Conservation (phyloP, 495 filamentous ascomycete species). For the Staphylotrichum longicolle region DNA sequence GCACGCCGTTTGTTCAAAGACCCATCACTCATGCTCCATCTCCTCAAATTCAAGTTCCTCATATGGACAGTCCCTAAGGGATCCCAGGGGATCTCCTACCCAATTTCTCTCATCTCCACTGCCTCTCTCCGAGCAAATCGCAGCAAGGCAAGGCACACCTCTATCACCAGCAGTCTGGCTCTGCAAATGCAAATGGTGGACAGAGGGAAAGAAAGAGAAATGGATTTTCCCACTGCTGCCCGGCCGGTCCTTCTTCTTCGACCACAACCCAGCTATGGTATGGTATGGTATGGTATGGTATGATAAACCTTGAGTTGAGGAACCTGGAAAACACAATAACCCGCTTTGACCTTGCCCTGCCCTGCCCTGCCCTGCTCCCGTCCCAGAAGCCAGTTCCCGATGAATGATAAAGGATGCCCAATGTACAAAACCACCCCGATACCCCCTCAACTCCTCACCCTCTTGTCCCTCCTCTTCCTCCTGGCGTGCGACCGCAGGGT, state of each 20-base stretch:
- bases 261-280: background rate
- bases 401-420: background rate
- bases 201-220: no score
- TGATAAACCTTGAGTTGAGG: background rate
- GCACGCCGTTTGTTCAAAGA: no score
- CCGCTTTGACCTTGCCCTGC: background rate
- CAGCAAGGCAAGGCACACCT: no score
- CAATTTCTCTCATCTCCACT: no score
- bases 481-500: slow-evolving; percentile 63
- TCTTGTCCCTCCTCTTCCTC: slow-evolving; percentile 47
- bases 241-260: background rate
- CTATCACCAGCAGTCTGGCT: no score
- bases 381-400: background rate
- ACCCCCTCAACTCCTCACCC: slow-evolving; percentile 25
- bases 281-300: background rate
- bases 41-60: no score
- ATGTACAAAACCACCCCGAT: background rate
- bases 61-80: no score
- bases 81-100: no score
- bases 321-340: background rate
- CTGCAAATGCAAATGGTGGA: no score
- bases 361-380: background rate
- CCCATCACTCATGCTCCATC: no score
- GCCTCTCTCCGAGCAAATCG: no score
- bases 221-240: background rate